Evolutionary conservation across 1,284 basidiomycete species (phyloP), one percentile per base, ranked within the genome.

Genomic region (Marasmius oreades): DNA sequence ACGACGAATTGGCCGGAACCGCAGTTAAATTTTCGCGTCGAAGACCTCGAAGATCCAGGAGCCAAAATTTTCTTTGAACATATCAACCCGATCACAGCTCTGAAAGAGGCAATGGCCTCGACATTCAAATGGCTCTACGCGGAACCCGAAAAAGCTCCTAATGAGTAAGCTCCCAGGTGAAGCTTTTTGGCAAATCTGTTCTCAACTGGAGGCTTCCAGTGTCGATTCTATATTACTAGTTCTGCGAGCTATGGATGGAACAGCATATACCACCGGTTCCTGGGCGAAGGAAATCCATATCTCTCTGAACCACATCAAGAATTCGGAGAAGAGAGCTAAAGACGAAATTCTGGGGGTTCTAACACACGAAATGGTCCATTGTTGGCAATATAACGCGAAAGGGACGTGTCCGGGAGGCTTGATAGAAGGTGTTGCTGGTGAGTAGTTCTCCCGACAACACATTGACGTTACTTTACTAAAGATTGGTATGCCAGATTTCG

Each of bases 341-440:
- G 76, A 84, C 46, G 88, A 90, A 69, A 84, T 88, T 51, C 57
- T 72, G 46, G 88, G 88, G 10, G 85, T 90, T 2, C 73, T 90
- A 5, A 67, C 75, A 48, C 84, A 85, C 66, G 84, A 90, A 69
- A 77, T 85, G 65, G 87, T 87, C 3, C 88, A 90, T 63, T 90
- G 88, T 66, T 90, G 77, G 67, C 88, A 90, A 64, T 79, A 84
- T 70, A 78, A 87, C 63, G 85, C 76, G 2, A 68, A 72, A 48
- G 81, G 74, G 23, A 79, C 77, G 28, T 84, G 81, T 61, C 86
- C 86, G 0, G 77, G 78, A 5, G 88, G 88, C 1, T 69, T 90
- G 53, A 81, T 88, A 60, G 88, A 90, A 65, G 88, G 88, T 28
- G 76, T 90, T 39, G 88, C 88, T 67, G 88, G 88, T 86, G 58